A percentile compares a stretch with the other conserved stretches of the same genome.
Conservation (phyloP, 2,329 filamentous ascomycete species). For the Hymenoscyphus infarciens region DNA sequence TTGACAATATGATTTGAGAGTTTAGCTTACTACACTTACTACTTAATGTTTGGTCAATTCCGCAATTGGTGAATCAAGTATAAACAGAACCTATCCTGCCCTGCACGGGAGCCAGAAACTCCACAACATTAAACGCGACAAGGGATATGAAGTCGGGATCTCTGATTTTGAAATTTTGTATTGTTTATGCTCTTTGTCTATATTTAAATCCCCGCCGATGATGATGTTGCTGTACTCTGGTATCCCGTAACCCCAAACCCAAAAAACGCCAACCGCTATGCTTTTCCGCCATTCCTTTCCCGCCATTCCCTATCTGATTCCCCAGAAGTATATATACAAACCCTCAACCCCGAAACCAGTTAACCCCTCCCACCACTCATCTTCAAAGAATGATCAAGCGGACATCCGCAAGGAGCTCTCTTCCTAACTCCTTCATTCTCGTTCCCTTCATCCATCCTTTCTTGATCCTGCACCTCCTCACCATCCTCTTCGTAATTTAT, state of each 20-base stretch:
- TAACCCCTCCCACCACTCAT: neutral
- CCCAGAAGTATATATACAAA: neutral
- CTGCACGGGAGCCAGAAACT: too few relatives aligned
- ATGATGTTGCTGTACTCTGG: neutral
- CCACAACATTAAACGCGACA: too few relatives aligned
- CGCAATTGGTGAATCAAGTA: too few relatives aligned
- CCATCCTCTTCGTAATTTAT: slow-evolving; percentile 3
- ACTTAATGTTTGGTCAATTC: too few relatives aligned
- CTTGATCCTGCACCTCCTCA: slow-evolving; percentile 2
- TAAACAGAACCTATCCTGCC: too few relatives aligned
- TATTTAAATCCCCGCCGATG: neutral
- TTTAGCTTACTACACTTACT: too few relatives aligned
- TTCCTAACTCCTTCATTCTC: slow-evolving; percentile 9
- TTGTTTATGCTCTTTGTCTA: neutral
- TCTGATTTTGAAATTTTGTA: too few relatives aligned
- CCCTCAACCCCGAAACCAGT: neutral
- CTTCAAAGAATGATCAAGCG: slow-evolving; percentile 8
- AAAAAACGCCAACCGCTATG: neutral
- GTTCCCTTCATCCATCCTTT: neutral
- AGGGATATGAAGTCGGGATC: too few relatives aligned
- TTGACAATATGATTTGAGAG: too few relatives aligned
- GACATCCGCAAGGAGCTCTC: slow-evolving; percentile 20
- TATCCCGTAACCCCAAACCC: neutral
- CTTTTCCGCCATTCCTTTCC: neutral
- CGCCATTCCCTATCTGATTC: neutral